phyloP scores from a whole-genome alignment of 495 filamentous ascomycete species.

The Penicillium angulare region DNA sequence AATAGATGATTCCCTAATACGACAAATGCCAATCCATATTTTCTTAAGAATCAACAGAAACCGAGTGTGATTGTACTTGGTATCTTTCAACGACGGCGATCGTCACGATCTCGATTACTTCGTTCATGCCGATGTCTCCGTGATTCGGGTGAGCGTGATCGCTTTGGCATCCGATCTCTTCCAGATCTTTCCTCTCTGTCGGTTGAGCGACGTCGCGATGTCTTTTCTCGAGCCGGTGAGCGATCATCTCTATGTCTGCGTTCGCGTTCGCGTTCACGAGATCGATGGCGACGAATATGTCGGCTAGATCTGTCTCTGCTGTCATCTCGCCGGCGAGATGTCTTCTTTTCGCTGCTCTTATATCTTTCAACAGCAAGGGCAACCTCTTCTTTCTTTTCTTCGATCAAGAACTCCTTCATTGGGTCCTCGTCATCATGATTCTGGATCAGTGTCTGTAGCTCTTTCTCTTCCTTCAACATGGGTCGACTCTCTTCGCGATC shows the following conservation, averaged over 20 bases:
- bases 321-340: constrained; percentile 33
- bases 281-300: constrained; percentile 57
- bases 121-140: constrained; percentile 32
- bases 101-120: constrained; percentile 33
- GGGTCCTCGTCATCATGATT: constrained; percentile 95
- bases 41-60: too few relatives aligned
- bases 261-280: constrained; percentile 32
- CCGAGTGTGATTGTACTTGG: too few relatives aligned
- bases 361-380: constrained; percentile 62
- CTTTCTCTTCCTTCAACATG: constrained; percentile 67
- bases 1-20: neutral
- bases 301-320: constrained; percentile 44
- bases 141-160: constrained; percentile 36
- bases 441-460: constrained; percentile 69
- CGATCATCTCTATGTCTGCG: constrained; percentile 35
- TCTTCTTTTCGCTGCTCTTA: constrained; percentile 41
- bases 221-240: constrained; percentile 32
- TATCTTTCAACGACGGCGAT: constrained; percentile 30
- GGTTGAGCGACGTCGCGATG: constrained; percentile 25
- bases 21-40: neutral
- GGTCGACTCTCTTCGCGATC: constrained; percentile 39
- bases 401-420: constrained; percentile 87
- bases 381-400: constrained; percentile 88
- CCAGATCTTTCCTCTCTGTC: constrained; percentile 21
- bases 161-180: constrained; percentile 26